Base-by-base conservation (phyloP, 2,329 filamentous ascomycete species). In the Camptophora hylomeconis region DNA sequence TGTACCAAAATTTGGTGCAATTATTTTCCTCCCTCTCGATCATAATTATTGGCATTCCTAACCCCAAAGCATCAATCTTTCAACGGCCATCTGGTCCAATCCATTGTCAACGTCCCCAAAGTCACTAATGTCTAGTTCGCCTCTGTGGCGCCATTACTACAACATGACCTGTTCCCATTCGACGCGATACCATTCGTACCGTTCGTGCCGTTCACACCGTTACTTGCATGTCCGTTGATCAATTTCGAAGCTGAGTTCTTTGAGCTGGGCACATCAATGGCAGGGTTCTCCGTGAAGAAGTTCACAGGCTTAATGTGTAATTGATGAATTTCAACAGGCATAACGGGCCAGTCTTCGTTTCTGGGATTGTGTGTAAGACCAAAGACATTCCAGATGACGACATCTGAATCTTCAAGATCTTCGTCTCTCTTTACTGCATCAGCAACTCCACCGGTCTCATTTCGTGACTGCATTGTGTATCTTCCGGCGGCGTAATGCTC, bases 201-300 rank as follows among this genome's bases (percentile, higher is more conserved):
- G 11, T 26, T 26, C 17, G 25, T 13, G 19, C 35, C 26, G 19
- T 37, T 37, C n/a, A 16, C 20, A 28, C 24, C 30, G 20, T 36
- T 38, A 7, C 20, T 27, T 3, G 13, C 6, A 9, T 31, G 17
- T 4, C 36, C 40, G 13, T 39, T 39, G 15, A 39, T 41, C 16
- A 45, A 31, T 8, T 48, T 35, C 11, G 46, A 49, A 7, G 41
- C 32, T 15, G 35, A 32, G 23, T 56, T 56, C 39, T 50, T 53
- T 15, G 41, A 47, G 5, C 53, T 57, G 2, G 65, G 64, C 13
- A 70, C 63, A 48, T 69, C 65, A 28, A 69, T 56, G 4, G 60
- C 57, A 0, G 66, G 65, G 28, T 69, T 70, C 17, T 48, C 53
- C 2, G 54, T 56, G 38, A 69, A 70, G 53, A 70, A 69, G 39